Evolutionary conservation across 1,284 basidiomycete genomes (phyloP).

Genomic region (Leccinum solheimii): DNA sequence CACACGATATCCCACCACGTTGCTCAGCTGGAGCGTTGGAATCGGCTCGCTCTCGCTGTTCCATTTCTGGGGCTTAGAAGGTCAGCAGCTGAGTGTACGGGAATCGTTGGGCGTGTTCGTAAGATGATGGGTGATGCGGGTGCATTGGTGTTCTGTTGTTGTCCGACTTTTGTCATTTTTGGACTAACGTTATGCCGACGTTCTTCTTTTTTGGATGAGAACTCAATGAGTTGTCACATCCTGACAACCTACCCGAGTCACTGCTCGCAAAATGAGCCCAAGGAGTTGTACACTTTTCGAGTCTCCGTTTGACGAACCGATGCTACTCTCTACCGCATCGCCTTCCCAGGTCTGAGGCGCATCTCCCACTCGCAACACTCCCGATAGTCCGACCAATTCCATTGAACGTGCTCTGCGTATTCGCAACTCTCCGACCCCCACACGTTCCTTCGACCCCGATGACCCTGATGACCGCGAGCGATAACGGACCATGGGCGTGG

Average conservation of each 20-base stretch:
- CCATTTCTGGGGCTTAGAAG: slow-evolving; percentile 43
- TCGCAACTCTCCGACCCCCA: slow-evolving; percentile 64
- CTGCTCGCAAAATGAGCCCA: background rate
- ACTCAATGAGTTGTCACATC: background rate
- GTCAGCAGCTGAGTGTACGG: slow-evolving; percentile 45
- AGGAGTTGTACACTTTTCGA: background rate
- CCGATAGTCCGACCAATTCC: slow-evolving; percentile 40
- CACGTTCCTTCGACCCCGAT: slow-evolving; percentile 61
- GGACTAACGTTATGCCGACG: no score
- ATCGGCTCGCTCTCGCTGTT: slow-evolving; percentile 59
- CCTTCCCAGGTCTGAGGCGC: slow-evolving; percentile 43
- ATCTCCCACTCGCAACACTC: slow-evolving; percentile 41
- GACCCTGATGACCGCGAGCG: slow-evolving; percentile 73
- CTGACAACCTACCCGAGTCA: background rate
- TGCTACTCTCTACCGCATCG: slow-evolving; percentile 38
- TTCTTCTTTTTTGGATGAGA: no score
- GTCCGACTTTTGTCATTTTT: no score
- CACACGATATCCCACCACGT: slow-evolving; percentile 69
- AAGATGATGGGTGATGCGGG: slow-evolving; percentile 13
- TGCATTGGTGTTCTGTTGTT: background rate
- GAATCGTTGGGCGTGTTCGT: slow-evolving; percentile 50
- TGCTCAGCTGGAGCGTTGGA: slow-evolving; percentile 70
- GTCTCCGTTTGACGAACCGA: slow-evolving; percentile 21
- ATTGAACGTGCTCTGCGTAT: slow-evolving; percentile 45
- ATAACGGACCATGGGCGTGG: slow-evolving; percentile 82